These are phyloP conservation scores for Trypanosoma grayi DNA, from an alignment of 208 protist species.

Conservation along the genomic window DNA sequence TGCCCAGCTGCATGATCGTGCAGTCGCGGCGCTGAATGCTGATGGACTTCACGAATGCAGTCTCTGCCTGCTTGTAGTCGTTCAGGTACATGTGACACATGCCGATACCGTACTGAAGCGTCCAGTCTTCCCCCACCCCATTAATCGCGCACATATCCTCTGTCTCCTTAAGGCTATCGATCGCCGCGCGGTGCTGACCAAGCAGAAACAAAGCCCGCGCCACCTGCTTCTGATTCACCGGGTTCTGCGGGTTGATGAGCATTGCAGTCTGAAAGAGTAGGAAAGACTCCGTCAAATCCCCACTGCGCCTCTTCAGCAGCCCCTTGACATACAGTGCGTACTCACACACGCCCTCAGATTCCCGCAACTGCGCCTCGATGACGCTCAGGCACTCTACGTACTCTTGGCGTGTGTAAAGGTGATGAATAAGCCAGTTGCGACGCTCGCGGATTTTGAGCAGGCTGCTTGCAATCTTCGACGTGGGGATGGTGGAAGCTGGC, in stretches of 20 bases:
- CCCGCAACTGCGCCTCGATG: conserved; percentile 86
- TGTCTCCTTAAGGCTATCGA: conserved; percentile 89
- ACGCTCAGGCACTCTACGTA: conserved; percentile 81
- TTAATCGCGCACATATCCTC: conserved; percentile 40
- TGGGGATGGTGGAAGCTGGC: background rate
- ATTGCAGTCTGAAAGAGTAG: conserved; percentile 91
- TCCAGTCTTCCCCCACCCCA: conserved; percentile 80
- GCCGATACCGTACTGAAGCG: conserved; percentile 91
- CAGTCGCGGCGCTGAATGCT: conserved; percentile 86
- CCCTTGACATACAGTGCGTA: conserved; percentile 93
- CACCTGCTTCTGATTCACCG: conserved; percentile 91
- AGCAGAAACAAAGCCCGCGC: conserved; percentile 89
- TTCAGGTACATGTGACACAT: conserved; percentile 87
- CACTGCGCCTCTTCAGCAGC: conserved; percentile 88
- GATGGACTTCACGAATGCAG: conserved; percentile 84
- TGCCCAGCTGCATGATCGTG: conserved; percentile 90
- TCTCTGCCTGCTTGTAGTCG: conserved; percentile 65
- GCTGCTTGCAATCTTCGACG: background rate
- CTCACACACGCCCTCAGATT: conserved; percentile 80
- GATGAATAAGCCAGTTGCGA: conserved; percentile 94
- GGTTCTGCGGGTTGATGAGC: conserved; percentile 88
- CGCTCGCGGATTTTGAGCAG: conserved; percentile 57
- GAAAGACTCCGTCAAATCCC: conserved; percentile 93
- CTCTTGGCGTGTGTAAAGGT: conserved; percentile 90
- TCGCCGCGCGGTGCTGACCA: conserved; percentile 89